Base-by-base conservation (phyloP, 768 basidiomycete species). In the Agaricus blazei region DNA sequence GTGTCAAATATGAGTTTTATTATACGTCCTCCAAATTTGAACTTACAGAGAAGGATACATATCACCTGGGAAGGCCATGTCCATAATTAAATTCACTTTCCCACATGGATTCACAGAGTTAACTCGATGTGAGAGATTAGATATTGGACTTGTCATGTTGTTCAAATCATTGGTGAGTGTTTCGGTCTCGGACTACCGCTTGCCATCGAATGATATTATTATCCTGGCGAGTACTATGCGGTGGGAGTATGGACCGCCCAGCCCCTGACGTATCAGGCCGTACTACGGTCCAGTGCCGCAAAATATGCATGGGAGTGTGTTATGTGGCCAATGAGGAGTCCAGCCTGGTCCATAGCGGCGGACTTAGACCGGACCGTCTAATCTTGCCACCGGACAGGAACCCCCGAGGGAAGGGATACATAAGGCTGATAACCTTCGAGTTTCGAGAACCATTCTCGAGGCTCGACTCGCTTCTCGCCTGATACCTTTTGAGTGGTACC, bases 371-470 rank as follows among this genome's bases (percentile, higher is more conserved):
- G 34, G 34, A 34, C 19, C 19, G 12, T 12, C 40, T 15, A 41
- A 41, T 41, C 40, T 41, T 41, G 19, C 2, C 40, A 14, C 40
- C 40, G 46, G n/a, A 48, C 34, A 34, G 34, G 34, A 47, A 11
- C 29, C 31, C 40, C 49, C 49, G 26, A 38, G 26, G 50, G 51
- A 31, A 43, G 51, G 27, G 15, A 28, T 45, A 52, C 45, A 52
- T 52, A 52, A 52, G 43, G 19, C 44, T 34, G 52, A 52, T 45
- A 45, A 45, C 9, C 19, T 31, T 52, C 43, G 50, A 48, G 23
- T 29, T 48, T 48, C 47, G 34, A 29, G 9, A 19, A 36, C 29
- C n/a, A 11, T 12, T 37, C 8, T 14, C 8, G 11, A 23, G 15
- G 31, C n/a, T 34, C 19, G 19, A 9, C 31, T 34, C n/a, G 14